Evolutionary conservation across 2,329 filamentous ascomycete species (phyloP).

Genomic region (Trichoderma hamatum): DNA sequence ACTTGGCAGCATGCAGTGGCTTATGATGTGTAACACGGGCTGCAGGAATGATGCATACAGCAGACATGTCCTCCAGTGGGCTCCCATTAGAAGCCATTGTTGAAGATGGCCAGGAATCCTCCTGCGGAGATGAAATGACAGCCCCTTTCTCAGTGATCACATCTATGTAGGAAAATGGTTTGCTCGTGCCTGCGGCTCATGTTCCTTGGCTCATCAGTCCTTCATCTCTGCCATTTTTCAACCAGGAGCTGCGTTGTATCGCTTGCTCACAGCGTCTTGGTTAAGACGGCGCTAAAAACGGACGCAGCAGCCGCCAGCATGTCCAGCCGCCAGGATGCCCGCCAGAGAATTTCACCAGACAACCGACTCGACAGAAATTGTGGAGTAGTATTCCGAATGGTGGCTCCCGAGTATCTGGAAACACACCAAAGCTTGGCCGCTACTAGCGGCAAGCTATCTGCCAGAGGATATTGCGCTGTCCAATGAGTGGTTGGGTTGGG

Average conservation of each 20-base stretch:
- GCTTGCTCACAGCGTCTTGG: not conserved
- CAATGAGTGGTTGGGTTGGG: constrained; percentile 33
- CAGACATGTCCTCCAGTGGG: not conserved
- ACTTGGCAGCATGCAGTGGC: not conserved
- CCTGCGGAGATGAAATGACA: not conserved
- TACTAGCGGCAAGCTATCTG: constrained; percentile 33
- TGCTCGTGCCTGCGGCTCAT: not conserved
- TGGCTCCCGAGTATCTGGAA: constrained; percentile 42
- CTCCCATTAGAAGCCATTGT: not conserved
- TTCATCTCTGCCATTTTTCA: not conserved
- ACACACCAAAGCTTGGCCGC: constrained; percentile 35
- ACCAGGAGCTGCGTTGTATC: not conserved
- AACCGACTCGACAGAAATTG: constrained; percentile 19
- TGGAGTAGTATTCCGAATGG: constrained; percentile 34
- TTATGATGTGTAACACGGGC: not conserved
- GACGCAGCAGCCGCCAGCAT: not conserved
- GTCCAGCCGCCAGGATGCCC: constrained; percentile 30
- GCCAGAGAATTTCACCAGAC: constrained; percentile 32
- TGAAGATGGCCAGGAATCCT: not conserved
- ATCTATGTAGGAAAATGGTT: not conserved
- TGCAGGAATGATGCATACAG: not conserved
- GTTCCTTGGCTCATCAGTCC: not conserved
- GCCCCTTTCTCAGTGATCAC: not conserved
- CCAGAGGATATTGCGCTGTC: constrained; percentile 27
- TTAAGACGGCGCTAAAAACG: not conserved